Evolutionary conservation across 129 eudicot species (phyloP).

Genomic region (Helichrysum umbraculigerum): DNA sequence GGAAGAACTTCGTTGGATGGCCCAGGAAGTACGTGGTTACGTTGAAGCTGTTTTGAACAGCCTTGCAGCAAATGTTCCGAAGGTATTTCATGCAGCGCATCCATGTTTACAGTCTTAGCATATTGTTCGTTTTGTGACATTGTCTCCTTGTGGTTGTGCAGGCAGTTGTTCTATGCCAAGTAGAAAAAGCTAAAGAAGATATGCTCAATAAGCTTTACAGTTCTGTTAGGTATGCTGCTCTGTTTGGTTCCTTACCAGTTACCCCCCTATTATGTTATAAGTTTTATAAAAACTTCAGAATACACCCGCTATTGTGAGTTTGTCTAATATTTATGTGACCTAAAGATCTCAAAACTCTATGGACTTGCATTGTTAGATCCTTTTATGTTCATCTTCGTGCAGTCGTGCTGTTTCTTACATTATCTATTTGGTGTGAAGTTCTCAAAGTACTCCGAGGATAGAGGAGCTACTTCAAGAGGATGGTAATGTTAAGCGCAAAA

Average conservation of each 20-base stretch:
- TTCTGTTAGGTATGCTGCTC: conserved; percentile 71
- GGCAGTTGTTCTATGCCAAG: conserved; percentile 99
- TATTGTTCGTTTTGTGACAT: background rate
- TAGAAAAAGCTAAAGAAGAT: conserved; percentile 98
- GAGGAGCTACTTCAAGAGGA: conserved; percentile 97
- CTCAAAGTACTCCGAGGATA: conserved; percentile 80
- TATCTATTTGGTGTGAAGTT: conserved; percentile 36
- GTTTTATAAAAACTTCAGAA: background rate
- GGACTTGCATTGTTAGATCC: background rate
- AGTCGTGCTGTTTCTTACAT: background rate
- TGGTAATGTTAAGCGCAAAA: conserved; percentile 71
- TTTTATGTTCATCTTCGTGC: background rate
- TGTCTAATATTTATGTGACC: background rate
- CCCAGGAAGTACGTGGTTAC: conserved; percentile 99
- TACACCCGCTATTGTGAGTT: too few species aligned
- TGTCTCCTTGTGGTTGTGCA: conserved; percentile 32
- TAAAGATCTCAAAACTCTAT: background rate
- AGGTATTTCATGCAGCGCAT: conserved; percentile 36
- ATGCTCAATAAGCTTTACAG: conserved; percentile 96
- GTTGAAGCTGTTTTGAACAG: conserved; percentile 98
- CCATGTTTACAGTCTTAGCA: background rate
- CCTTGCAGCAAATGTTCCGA: conserved; percentile 99
- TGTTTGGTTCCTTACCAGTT: background rate
- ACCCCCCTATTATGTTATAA: background rate
- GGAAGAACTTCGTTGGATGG: conserved; percentile 99